Evolutionary conservation across 2,329 filamentous ascomycete species (phyloP).

Genomic region (Botrytis fabae): DNA sequence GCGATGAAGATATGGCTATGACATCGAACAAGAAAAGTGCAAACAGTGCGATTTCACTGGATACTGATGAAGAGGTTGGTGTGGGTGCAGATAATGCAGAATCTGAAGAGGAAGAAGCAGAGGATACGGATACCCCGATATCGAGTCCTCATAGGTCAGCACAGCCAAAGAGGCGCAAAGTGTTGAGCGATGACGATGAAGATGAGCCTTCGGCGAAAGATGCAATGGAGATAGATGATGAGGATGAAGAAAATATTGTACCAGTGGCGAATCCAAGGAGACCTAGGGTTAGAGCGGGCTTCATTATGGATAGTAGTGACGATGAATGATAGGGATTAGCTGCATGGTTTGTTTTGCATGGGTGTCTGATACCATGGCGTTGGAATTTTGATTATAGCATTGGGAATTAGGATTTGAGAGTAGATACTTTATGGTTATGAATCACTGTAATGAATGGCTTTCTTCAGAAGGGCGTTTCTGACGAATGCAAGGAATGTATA

Average conservation of each 20-base stretch:
- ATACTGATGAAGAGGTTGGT: slow-evolving; percentile 37
- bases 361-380: slow-evolving; percentile 23
- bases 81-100: slow-evolving; percentile 28
- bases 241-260: slow-evolving; percentile 48
- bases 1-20: slow-evolving; percentile 36
- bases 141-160: slow-evolving; percentile 44
- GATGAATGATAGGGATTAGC: slow-evolving; percentile 36
- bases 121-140: slow-evolving; percentile 43
- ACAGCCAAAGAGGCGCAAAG: slow-evolving; percentile 44
- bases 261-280: slow-evolving; percentile 39
- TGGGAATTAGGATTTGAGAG: background rate
- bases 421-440: background rate
- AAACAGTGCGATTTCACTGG: slow-evolving; percentile 28
- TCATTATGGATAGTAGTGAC: slow-evolving; percentile 61
- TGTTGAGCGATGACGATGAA: slow-evolving; percentile 40
- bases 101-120: slow-evolving; percentile 40
- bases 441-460: background rate
- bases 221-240: slow-evolving; percentile 35
- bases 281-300: slow-evolving; percentile 51
- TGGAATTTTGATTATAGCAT: background rate
- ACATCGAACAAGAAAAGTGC: slow-evolving; percentile 24
- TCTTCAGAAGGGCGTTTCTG: background rate
- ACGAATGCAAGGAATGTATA: background rate
- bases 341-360: background rate
- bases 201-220: slow-evolving; percentile 25